phyloP scores from a whole-genome alignment of 1,284 basidiomycete genomes.

The Cronartium quercuum region DNA sequence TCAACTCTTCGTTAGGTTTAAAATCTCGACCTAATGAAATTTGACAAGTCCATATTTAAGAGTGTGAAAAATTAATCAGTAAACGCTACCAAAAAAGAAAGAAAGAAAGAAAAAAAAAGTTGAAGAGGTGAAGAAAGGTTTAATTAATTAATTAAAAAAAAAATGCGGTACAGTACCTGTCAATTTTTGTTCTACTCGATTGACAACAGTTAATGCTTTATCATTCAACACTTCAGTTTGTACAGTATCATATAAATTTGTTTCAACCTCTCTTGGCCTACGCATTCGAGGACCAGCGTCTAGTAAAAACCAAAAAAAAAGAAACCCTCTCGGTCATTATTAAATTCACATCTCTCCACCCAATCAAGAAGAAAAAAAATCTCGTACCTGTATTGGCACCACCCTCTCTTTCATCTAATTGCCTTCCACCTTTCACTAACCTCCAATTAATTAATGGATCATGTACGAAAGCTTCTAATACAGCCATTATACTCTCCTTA shows the following conservation, averaged over 20 bases:
- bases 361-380: conserved; percentile 45
- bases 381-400: conserved; percentile 45
- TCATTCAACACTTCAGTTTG: conserved; percentile 76
- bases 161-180: conserved; percentile 57
- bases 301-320: background rate
- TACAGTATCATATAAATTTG: conserved; percentile 44
- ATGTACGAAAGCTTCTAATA: conserved; percentile 74
- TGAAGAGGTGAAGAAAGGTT: background rate
- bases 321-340: background rate
- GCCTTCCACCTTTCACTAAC: conserved; percentile 48
- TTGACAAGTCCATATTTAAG: background rate
- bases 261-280: conserved; percentile 44
- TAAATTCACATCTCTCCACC: too few species aligned
- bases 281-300: conserved; percentile 37
- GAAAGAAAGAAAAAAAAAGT: background rate
- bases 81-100: background rate
- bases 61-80: background rate
- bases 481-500: conserved; percentile 95
- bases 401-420: conserved; percentile 42
- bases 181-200: conserved; percentile 85
- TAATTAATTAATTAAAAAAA: conserved; percentile 41
- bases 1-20: conserved; percentile 68
- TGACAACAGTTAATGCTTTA: conserved; percentile 79
- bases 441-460: conserved; percentile 60
- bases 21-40: conserved; percentile 70